phyloP scores from a whole-genome alignment of 2,329 filamentous ascomycete genomes.

The Simplicillium sp. region DNA sequence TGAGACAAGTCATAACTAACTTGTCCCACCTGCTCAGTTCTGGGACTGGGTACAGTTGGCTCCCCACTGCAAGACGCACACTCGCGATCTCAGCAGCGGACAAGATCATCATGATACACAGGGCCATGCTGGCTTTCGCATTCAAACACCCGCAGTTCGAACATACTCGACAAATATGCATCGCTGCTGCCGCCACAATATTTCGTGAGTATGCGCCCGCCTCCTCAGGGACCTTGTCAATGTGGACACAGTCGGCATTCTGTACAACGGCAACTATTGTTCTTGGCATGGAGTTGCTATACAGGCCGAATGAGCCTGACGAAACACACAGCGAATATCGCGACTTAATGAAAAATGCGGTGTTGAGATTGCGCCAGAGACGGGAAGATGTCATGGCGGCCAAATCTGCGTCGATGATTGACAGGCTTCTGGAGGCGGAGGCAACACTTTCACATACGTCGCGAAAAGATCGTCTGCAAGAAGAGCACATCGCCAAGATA shows the following conservation, averaged over 20 bases:
- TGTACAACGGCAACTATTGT: slow-evolving; percentile 15
- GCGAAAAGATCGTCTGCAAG: too few species aligned
- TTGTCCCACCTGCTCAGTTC: background rate
- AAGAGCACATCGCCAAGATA: too few species aligned
- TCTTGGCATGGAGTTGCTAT: slow-evolving; percentile 13
- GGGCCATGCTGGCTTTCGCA: slow-evolving; percentile 21
- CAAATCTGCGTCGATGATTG: slow-evolving; percentile 12
- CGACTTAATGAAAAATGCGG: background rate
- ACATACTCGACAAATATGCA: slow-evolving; percentile 21
- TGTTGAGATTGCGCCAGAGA: slow-evolving; percentile 8
- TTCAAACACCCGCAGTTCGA: slow-evolving; percentile 17
- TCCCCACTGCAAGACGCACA: slow-evolving; percentile 21
- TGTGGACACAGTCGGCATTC: slow-evolving; percentile 18
- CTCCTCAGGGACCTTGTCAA: slow-evolving; percentile 8
- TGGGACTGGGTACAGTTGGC: slow-evolving; percentile 12
- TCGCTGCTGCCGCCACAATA: slow-evolving; percentile 24
- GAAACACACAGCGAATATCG: slow-evolving; percentile 6
- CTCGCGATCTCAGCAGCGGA: slow-evolving; percentile 26
- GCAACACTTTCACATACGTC: too few species aligned
- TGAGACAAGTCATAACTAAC: background rate
- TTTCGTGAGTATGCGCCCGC: slow-evolving; percentile 15
- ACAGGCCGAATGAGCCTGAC: slow-evolving; percentile 6
- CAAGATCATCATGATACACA: slow-evolving; percentile 29
- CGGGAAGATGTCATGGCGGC: slow-evolving; percentile 11
- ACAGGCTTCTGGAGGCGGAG: slow-evolving; percentile 10